These are phyloP conservation scores for Carex scoparia DNA, from an alignment of 176 grass and related monocot species.

Conservation along the genomic window DNA sequence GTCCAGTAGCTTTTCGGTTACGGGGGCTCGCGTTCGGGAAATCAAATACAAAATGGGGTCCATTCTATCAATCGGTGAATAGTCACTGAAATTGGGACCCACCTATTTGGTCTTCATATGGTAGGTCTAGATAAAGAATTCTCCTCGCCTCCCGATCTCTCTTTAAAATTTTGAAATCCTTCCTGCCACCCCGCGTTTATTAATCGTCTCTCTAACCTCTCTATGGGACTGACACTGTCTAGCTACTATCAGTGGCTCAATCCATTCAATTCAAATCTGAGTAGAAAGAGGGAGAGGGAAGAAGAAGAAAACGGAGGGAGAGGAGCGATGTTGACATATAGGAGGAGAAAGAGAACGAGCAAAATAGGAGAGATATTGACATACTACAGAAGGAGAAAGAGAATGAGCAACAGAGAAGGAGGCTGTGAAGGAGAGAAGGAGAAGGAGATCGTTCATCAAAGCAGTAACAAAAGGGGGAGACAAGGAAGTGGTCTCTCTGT, in stretches of 20 bases:
- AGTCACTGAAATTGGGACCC: neutral
- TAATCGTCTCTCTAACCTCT: conserved; percentile 11
- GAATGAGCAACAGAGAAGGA: conserved; percentile 11
- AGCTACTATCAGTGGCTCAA: conserved; percentile 46
- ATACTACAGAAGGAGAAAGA: conserved; percentile 19
- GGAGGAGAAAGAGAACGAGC: conserved; percentile 29
- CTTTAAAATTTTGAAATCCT: conserved; percentile 50
- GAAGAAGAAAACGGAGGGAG: conserved; percentile 38
- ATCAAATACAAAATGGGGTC: conserved; percentile 1
- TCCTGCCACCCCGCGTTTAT: conserved; percentile 30
- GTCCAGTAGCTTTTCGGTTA: conserved; percentile 2
- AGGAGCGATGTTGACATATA: conserved; percentile 24
- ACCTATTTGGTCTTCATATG: neutral
- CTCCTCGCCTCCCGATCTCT: neutral
- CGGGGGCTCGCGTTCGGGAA: neutral
- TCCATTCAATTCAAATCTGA: conserved; percentile 36
- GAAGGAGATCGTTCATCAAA: conserved; percentile 1
- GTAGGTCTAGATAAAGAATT: neutral
- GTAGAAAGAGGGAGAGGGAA: conserved; percentile 20
- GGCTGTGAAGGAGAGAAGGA: conserved; percentile 40
- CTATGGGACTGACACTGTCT: conserved; percentile 16
- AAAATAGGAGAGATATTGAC: conserved; percentile 3
- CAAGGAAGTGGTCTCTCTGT: conserved; percentile 1
- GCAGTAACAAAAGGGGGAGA: conserved; percentile 20
- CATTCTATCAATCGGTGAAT: neutral